These are phyloP conservation scores for Neonectria sp. DNA, from an alignment of 2,329 filamentous ascomycete species.

Conservation along the genomic window DNA sequence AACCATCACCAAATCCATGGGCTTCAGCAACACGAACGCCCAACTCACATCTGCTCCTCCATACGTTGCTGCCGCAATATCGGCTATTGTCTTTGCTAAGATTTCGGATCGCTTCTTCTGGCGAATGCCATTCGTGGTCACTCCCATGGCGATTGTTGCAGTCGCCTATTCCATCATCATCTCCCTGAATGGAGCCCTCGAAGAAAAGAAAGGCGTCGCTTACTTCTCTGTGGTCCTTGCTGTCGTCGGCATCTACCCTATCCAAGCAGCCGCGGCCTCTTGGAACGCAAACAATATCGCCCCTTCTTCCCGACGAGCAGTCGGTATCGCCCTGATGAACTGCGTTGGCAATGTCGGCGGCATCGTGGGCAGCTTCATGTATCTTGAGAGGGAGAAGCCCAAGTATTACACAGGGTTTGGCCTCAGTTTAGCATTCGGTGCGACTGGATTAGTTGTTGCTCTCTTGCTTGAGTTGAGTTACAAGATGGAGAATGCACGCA, in stretches of 20 bases:
- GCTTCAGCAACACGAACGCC: conserved; percentile 47
- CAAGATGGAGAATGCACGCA: conserved; percentile 47
- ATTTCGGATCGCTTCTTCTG: conserved; percentile 73
- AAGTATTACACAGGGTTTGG: conserved; percentile 64
- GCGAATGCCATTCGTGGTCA: conserved; percentile 45
- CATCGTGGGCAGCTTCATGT: conserved; percentile 26
- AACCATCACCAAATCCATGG: conserved; percentile 45
- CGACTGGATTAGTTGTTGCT: conserved; percentile 48
- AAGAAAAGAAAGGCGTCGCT: conserved; percentile 37
- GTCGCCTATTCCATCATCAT: conserved; percentile 42
- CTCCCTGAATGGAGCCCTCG: conserved; percentile 37
- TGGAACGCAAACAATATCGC: conserved; percentile 47
- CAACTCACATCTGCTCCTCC: conserved; percentile 68
- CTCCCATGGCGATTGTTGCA: conserved; percentile 37
- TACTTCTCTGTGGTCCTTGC: conserved; percentile 42
- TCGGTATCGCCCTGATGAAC: conserved; percentile 48
- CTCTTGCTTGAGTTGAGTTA: conserved; percentile 51
- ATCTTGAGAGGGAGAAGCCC: conserved; percentile 22
- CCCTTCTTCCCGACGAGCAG: conserved; percentile 50
- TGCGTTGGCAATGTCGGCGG: conserved; percentile 24
- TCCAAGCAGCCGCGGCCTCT: conserved; percentile 41
- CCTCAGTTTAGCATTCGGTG: conserved; percentile 52
- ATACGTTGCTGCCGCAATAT: conserved; percentile 72
- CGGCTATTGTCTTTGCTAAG: conserved; percentile 76
- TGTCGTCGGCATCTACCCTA: conserved; percentile 42